phyloP scores from a whole-genome alignment of 192 early-diverging fungal species.

The Geranomyces variabilis region DNA sequence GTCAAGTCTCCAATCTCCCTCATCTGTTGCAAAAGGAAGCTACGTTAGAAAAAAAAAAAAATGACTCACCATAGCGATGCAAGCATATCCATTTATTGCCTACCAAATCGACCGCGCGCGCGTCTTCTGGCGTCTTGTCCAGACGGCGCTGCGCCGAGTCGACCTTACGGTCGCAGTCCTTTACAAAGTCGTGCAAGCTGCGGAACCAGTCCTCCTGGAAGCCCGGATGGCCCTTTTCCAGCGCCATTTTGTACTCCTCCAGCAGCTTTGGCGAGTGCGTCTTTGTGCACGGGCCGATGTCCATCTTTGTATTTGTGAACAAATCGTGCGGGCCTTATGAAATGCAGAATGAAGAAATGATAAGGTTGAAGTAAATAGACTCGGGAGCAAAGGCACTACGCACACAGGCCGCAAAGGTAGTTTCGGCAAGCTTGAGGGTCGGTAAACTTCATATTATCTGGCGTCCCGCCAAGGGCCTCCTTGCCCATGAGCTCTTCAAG shows the following conservation, averaged over 20 bases:
- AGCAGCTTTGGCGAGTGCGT: slow-evolving; percentile 53
- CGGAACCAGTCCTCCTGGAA: slow-evolving; percentile 53
- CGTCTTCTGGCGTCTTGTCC: slow-evolving; percentile 57
- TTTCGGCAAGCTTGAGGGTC: slow-evolving; percentile 50
- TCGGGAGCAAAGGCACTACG: slow-evolving; percentile 12
- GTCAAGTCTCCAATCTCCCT: slow-evolving; percentile 38
- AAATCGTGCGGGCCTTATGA: slow-evolving; percentile 53
- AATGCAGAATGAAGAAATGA: too few species aligned
- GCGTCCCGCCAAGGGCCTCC: slow-evolving; percentile 51
- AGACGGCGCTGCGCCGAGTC: slow-evolving; percentile 47
- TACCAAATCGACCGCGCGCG: slow-evolving; percentile 32
- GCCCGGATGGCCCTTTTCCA: slow-evolving; percentile 36
- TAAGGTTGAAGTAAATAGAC: too few species aligned
- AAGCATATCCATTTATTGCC: neutral
- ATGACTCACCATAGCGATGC: neutral
- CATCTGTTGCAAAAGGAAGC: slow-evolving; percentile 8
- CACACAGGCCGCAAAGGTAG: slow-evolving; percentile 51
- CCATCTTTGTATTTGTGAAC: slow-evolving; percentile 54
- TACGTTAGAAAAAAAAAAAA: neutral
- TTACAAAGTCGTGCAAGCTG: slow-evolving; percentile 47
- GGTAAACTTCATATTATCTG: slow-evolving; percentile 48
- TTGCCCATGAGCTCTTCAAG: slow-evolving; percentile 57
- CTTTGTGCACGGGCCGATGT: slow-evolving; percentile 55
- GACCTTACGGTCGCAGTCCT: slow-evolving; percentile 57
- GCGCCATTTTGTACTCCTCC: slow-evolving; percentile 50